Evolutionary conservation across 257 asterid genomes (phyloP).

Genomic region (Rubia yunnanensis): DNA sequence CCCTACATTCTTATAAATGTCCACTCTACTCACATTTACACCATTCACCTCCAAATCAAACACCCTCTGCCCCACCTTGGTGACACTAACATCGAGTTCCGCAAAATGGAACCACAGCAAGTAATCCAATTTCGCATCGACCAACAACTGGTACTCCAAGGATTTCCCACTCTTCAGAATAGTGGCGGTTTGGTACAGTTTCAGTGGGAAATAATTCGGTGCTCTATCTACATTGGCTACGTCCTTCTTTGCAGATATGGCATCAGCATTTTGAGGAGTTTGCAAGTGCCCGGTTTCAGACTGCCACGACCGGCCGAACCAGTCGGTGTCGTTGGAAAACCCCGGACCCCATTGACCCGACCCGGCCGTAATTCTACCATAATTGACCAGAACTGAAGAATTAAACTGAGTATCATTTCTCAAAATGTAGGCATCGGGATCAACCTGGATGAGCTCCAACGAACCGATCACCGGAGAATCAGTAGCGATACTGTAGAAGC

Average conservation of each 20-base stretch:
- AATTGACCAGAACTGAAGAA: constrained; percentile 53
- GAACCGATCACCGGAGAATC: constrained; percentile 85
- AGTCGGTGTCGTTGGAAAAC: constrained; percentile 71
- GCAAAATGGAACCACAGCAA: constrained; percentile 84
- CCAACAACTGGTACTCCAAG: constrained; percentile 58
- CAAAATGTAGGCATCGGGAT: constrained; percentile 41
- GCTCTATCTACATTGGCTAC: constrained; percentile 37
- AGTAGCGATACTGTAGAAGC: constrained; percentile 94
- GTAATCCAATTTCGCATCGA: constrained; percentile 88
- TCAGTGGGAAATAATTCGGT: constrained; percentile 76
- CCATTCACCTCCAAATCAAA: constrained; percentile 76
- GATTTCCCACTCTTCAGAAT: constrained; percentile 33
- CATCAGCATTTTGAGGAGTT: constrained; percentile 26
- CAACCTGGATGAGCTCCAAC: constrained; percentile 45
- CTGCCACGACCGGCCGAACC: constrained; percentile 75
- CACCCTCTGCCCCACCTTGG: constrained; percentile 69
- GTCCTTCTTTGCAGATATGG: constrained; percentile 47
- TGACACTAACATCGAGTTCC: constrained; percentile 80
- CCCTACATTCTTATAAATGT: constrained; percentile 68
- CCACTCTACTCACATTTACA: constrained; percentile 62
- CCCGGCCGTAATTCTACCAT: constrained; percentile 76
- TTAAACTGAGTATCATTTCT: constrained; percentile 21
- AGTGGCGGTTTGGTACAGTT: constrained; percentile 67
- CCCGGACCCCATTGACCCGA: constrained; percentile 95
- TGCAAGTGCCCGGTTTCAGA: constrained; percentile 45